These are phyloP conservation scores for Dendrobium catenatum DNA, from an alignment of 106 monocot genomes.

Conservation along the genomic window DNA sequence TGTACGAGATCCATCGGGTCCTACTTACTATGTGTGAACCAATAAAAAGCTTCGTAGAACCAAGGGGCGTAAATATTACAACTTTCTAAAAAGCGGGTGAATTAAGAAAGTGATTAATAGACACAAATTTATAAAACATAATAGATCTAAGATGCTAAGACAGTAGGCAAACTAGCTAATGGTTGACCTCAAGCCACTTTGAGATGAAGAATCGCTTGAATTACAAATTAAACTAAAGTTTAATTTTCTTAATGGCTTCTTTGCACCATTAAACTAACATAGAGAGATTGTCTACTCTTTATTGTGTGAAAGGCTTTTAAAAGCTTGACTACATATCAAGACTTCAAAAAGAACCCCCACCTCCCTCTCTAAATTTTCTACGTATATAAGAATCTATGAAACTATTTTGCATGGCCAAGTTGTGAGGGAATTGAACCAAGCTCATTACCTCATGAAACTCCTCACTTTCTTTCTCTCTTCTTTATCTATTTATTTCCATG, in stretches of 20 bases:
- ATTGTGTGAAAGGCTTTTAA: constrained; percentile 10
- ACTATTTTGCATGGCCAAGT: constrained; percentile 5
- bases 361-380: background rate
- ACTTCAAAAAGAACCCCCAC: constrained; percentile 2
- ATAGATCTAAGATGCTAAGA: background rate
- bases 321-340: constrained; percentile 8
- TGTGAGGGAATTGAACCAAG: background rate
- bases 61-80: no score
- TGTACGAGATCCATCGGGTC: no score
- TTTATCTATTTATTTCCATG: constrained; percentile 6
- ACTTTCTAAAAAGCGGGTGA: no score
- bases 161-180: background rate
- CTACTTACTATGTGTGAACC: no score
- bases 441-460: background rate
- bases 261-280: constrained; percentile 2
- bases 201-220: background rate
- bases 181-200: background rate
- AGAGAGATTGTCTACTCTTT: background rate
- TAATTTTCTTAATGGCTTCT: background rate
- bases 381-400: constrained; percentile 6
- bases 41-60: no score
- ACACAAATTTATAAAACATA: background rate
- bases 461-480: background rate
- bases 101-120: background rate
- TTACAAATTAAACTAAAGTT: background rate